Evolutionary conservation across 495 filamentous ascomycete genomes (phyloP), one percentile per base, ranked within the genome.

Genomic region (Cercophora scortea): DNA sequence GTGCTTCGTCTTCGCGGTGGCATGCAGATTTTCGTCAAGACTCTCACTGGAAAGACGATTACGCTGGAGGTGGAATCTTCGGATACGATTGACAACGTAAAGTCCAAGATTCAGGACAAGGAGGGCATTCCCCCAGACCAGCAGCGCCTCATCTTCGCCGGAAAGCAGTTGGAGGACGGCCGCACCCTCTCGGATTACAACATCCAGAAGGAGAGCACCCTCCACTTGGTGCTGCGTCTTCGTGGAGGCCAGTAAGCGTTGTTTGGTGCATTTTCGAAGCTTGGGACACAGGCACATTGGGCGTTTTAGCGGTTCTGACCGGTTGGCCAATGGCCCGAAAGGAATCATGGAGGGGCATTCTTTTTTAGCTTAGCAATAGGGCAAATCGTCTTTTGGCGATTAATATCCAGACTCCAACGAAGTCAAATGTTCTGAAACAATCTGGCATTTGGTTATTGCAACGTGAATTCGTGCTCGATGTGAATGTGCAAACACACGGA

Each of bases 11-110:
- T 98, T 11, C 90, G 92, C 78, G 92, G 92, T 83, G 92, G 92
- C 72, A 93, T 93, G 88, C 89, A 94, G 64, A 92, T 94, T 58
- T 94, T 94, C 67, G 89, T 94, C 61, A 95, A 95, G 83, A 93
- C 90, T 8, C 71, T 93, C 51, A 94, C 90, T 9, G 90, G 89
- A 13, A 95, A 94, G 83, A 94, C 89, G 4, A 94, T 95, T 57
- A 95, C 89, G 10, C 66, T 95, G 57, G 89, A 95, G 64, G 89
- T 94, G 32, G 89, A 95, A 66, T 85, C 80, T 13, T 90, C 86
- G 13, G 89, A 95, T 61, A 94, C 89, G 36, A 95, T 95, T 58
- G 89, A 95, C 67, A 95, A 94, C 61, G 89, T 95, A 15, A 94
- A 95, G 80, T 76, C 72, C 25, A 95, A 95, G 78, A 95, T 95